Evolutionary conservation across 2,329 filamentous ascomycete species (phyloP).

Genomic region (Tricladium varicosporioides): DNA sequence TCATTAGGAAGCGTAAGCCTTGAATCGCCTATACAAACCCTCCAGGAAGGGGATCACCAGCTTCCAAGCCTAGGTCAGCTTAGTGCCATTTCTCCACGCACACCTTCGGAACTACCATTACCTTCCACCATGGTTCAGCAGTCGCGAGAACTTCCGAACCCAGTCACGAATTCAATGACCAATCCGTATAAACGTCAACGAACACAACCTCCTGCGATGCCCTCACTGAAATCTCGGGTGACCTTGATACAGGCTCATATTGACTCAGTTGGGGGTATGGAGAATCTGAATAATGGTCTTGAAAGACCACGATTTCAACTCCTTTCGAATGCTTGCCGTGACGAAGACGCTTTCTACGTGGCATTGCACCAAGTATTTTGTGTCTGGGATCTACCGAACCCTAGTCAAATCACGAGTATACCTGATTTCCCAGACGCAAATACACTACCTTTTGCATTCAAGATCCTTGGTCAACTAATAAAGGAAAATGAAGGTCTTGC

Average conservation of each 20-base stretch:
- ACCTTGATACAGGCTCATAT: conserved; percentile 28
- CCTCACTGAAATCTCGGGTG: conserved; percentile 23
- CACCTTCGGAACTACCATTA: background rate
- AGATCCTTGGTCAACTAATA: conserved; percentile 43
- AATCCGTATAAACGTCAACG: conserved; percentile 17
- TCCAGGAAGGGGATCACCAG: conserved; percentile 2
- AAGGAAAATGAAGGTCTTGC: conserved; percentile 44
- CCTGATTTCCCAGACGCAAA: conserved; percentile 32
- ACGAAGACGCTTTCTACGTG: conserved; percentile 61
- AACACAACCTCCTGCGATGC: conserved; percentile 17
- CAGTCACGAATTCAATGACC: conserved; percentile 1
- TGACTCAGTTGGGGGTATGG: conserved; percentile 19
- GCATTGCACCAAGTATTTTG: conserved; percentile 65
- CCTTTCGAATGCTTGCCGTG: conserved; percentile 53
- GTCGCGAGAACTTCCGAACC: background rate
- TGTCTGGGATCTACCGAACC: conserved; percentile 41
- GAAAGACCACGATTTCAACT: conserved; percentile 52
- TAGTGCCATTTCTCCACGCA: conserved; percentile 1
- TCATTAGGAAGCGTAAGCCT: background rate
- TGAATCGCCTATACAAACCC: background rate
- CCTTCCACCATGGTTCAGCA: conserved; percentile 1
- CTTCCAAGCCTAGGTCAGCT: conserved; percentile 7
- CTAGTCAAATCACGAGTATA: conserved; percentile 30
- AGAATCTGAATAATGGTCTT: conserved; percentile 32
- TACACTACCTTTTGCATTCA: conserved; percentile 32